A percentile compares a stretch with the other conserved stretches of the same genome.
phyloP scores from a whole-genome alignment of 306 rosid genomes.

The Quercus variabilis region DNA sequence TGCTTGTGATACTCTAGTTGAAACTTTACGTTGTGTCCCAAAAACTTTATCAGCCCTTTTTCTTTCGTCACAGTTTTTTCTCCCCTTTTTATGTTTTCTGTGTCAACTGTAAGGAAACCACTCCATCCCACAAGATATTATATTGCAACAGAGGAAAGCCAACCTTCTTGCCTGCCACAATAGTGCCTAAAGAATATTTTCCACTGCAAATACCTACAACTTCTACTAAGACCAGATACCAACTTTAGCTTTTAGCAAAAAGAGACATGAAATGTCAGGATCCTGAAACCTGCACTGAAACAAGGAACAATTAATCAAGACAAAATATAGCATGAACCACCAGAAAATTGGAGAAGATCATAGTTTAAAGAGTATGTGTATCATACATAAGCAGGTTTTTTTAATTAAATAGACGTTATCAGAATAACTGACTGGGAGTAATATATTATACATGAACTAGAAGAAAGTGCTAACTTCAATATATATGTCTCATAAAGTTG shows the following conservation, averaged over 20 bases:
- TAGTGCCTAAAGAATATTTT: not conserved
- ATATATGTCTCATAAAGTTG: not conserved
- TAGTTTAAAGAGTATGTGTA: conserved; percentile 15
- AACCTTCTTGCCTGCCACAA: conserved; percentile 2
- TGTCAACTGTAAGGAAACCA: conserved; percentile 17
- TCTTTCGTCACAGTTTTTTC: not conserved
- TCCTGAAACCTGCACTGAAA: conserved; percentile 30
- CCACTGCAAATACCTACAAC: not conserved
- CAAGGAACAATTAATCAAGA: conserved; percentile 9
- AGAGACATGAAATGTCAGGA: conserved; percentile 18
- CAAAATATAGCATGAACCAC: not conserved
- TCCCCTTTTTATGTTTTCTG: conserved; percentile 1
- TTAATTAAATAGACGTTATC: not conserved
- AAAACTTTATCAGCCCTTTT: conserved; percentile 10
- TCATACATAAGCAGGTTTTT: no score
- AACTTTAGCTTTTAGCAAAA: not conserved
- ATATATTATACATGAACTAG: not conserved
- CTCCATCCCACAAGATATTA: not conserved
- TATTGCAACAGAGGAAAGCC: not conserved
- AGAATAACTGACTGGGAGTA: conserved; percentile 10
- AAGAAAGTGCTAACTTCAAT: not conserved
- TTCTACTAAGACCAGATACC: not conserved
- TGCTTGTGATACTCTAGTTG: conserved; percentile 3
- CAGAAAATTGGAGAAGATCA: not conserved
- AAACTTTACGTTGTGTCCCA: conserved; percentile 12